Evolutionary conservation across 345 rosid species (phyloP).

Genomic region (Jatropha curcas): DNA sequence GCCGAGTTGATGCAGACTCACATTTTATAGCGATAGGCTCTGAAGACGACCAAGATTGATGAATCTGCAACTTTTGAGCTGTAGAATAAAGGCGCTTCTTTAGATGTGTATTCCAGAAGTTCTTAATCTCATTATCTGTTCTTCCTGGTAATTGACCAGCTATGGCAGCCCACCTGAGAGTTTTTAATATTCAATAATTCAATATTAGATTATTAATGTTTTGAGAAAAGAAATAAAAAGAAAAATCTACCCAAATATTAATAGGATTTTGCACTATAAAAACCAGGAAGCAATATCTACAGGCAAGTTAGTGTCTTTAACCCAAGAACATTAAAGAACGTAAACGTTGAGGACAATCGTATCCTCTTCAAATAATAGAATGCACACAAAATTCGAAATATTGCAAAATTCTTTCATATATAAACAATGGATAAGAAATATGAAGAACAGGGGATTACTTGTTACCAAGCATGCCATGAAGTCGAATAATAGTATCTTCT

Average conservation of each 20-base stretch:
- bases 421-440: not conserved
- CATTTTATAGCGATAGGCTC: constrained; percentile 8
- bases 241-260: not conserved
- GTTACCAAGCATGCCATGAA: constrained; percentile 41
- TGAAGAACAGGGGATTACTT: constrained; percentile 22
- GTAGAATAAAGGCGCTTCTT: constrained; percentile 28
- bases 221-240: too few species aligned
- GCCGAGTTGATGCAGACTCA: constrained; percentile 20
- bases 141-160: constrained; percentile 45
- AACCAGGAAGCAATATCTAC: not conserved
- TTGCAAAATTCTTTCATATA: not conserved
- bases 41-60: constrained; percentile 5
- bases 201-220: too few species aligned
- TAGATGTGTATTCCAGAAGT: constrained; percentile 38
- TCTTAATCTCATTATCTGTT: constrained; percentile 47
- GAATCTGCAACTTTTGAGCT: constrained; percentile 1
- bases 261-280: not conserved
- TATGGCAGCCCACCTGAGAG: constrained; percentile 45
- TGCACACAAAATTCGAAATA: not conserved
- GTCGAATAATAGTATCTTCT: constrained; percentile 29
- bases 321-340: not conserved
- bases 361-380: not conserved
- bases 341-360: too few species aligned
- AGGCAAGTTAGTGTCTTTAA: not conserved
- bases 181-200: not conserved